Evolutionary conservation across 768 basidiomycete genomes (phyloP), one percentile per base, ranked within the genome.

Genomic region (Royoungia palumana): DNA sequence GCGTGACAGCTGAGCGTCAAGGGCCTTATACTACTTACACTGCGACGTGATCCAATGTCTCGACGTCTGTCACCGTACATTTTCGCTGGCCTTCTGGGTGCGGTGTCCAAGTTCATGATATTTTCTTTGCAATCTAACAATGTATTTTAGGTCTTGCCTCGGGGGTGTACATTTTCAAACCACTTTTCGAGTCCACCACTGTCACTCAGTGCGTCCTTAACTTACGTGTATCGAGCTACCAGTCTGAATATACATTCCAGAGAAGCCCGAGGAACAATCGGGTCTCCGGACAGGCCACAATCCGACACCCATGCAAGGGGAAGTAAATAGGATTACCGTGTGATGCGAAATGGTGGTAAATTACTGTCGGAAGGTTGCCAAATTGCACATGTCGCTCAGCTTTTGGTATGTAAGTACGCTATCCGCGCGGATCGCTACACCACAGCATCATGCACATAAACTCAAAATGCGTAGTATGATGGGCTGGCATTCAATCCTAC

Each of bases 131-230:
- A 25, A 34, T 39, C 49, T 61, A 10, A n/a, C n/a, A 50, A 41
- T n/a, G 20, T 35, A 28, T 28, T 3, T 13, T 53, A 86, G 85
- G 85, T 25, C 63, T 83, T 43, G 55, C 73, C 22, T 84, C 85
- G 12, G 85, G 85, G 9, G 61, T 83, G 19, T 85, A 86, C 61
- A 80, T 85, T 44, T 86, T 86, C 68, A 75, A 77, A 57, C 83
- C 83, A 22, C 36, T 70, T 17, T 50, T 76, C 10, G 64, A 68
- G 35, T 42, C 46, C 27, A 50, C 35, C 6, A 20, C 21, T 38
- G 40, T 50, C 24, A 41, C 36, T 34, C 41, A 40, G 66, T 67
- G 49, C 43, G 57, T 25, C 16, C 11, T 39, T 37, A 21, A 32
- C 21, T 28, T 3, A 24, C 28, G 21, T 12, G 4, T 20, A 12